phyloP scores from a whole-genome alignment of 768 basidiomycete genomes.

The Tremella yokohamensis region DNA sequence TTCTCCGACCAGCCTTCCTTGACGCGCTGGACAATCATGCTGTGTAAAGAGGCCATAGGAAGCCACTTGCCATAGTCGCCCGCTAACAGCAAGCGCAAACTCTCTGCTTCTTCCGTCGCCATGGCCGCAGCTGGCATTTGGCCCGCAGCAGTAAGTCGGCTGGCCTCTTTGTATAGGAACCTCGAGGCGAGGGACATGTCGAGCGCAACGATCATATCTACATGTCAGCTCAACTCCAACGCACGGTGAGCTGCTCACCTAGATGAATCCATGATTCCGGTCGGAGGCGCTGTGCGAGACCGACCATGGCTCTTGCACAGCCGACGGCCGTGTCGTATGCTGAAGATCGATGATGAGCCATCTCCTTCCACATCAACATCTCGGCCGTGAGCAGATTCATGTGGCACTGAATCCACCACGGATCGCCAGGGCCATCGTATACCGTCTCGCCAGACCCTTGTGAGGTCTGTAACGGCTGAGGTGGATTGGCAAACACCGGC shows the following conservation, averaged over 20 bases:
- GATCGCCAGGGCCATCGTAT: slow-evolving; percentile 31
- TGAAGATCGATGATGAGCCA: slow-evolving; percentile 27
- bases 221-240: background rate
- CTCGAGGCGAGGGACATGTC: slow-evolving; percentile 40
- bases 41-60: slow-evolving; percentile 41
- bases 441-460: background rate
- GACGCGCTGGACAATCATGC: slow-evolving; percentile 39
- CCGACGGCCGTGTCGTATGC: slow-evolving; percentile 37
- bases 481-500: slow-evolving; percentile 4
- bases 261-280: slow-evolving; percentile 37
- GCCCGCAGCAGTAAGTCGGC: slow-evolving; percentile 19
- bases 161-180: slow-evolving; percentile 40
- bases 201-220: slow-evolving; percentile 40
- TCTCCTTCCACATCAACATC: slow-evolving; percentile 44
- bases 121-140: slow-evolving; percentile 15
- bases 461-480: background rate
- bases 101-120: slow-evolving; percentile 29
- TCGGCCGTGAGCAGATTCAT: slow-evolving; percentile 41
- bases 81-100: slow-evolving; percentile 16
- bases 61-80: slow-evolving; percentile 27
- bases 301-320: slow-evolving; percentile 37
- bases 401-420: slow-evolving; percentile 44
- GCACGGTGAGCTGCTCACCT: slow-evolving; percentile 28
- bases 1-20: slow-evolving; percentile 45
- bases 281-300: slow-evolving; percentile 22